Conservation (phyloP, 208 protist genomes). For the Acanthamoeba royreba region DNA sequence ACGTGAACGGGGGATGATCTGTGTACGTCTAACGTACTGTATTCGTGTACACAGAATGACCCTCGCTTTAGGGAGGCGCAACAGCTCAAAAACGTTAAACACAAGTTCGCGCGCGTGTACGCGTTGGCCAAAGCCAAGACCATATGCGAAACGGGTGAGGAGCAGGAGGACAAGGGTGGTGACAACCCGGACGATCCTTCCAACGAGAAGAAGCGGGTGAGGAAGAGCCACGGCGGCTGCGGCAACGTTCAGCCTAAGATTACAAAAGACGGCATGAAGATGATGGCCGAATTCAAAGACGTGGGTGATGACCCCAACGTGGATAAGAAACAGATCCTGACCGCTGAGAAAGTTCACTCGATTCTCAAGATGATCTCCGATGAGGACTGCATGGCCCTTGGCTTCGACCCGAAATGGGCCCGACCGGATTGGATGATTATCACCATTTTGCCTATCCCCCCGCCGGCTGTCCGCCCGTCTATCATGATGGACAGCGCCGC, state of each 20-base stretch:
- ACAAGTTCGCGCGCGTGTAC: constrained; percentile 49
- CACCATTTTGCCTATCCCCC: constrained; percentile 94
- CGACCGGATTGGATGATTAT: constrained; percentile 94
- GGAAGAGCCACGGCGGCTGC: constrained; percentile 80
- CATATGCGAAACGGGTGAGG: constrained; percentile 70
- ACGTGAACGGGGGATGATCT: not conserved
- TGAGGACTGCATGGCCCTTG: constrained; percentile 80
- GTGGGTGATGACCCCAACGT: constrained; percentile 34
- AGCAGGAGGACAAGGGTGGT: constrained; percentile 35
- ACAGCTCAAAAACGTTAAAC: constrained; percentile 64
- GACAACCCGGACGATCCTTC: not conserved
- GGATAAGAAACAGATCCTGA: constrained; percentile 70
- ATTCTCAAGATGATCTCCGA: constrained; percentile 85
- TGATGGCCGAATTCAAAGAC: constrained; percentile 75
- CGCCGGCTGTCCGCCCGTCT: constrained; percentile 96
- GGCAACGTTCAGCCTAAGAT: constrained; percentile 82
- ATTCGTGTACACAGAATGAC: constrained; percentile 29
- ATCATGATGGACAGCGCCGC: constrained; percentile 77
- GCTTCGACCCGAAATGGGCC: constrained; percentile 84
- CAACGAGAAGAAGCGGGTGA: constrained; percentile 52
- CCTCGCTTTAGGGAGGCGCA: constrained; percentile 40
- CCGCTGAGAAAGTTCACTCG: constrained; percentile 66
- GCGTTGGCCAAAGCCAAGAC: constrained; percentile 77
- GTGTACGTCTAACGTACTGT: too few species aligned
- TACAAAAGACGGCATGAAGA: constrained; percentile 74